These are phyloP conservation scores for Dendrothele bispora DNA, from an alignment of 768 basidiomycete species.

Conservation along the genomic window DNA sequence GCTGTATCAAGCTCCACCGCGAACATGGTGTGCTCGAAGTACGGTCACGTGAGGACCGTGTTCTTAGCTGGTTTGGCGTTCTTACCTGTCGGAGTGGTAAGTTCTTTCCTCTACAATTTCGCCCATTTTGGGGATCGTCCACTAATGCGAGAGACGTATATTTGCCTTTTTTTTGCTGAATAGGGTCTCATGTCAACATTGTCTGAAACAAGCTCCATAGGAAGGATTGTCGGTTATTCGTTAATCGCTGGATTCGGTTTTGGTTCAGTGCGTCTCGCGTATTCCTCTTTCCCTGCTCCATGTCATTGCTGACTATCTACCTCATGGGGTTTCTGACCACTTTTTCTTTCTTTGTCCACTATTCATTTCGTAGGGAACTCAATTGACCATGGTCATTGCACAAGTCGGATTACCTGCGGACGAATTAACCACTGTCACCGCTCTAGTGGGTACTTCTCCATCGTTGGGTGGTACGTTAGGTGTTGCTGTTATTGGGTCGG, in stretches of 20 bases:
- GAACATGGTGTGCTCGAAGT: conserved; percentile 14
- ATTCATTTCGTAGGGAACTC: conserved; percentile 16
- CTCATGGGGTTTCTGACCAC: too few relatives aligned
- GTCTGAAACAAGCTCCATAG: conserved; percentile 19
- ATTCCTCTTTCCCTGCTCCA: neutral
- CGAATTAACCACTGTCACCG: conserved; percentile 24
- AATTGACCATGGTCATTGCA: conserved; percentile 21
- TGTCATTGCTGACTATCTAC: too few relatives aligned
- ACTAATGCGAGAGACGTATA: too few relatives aligned
- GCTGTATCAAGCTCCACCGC: conserved; percentile 17
- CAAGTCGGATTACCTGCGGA: conserved; percentile 22
- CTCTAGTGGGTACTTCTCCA: conserved; percentile 18
- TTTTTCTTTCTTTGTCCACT: too few relatives aligned
- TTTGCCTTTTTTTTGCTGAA: neutral
- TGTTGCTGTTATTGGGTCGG: conserved; percentile 23
- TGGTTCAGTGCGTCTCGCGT: conserved; percentile 18
- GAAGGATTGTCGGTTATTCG: conserved; percentile 20
- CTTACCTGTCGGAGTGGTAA: conserved; percentile 21
- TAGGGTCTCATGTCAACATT: conserved; percentile 24
- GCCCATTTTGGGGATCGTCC: too few relatives aligned
- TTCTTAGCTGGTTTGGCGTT: conserved; percentile 13
- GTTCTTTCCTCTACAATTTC: conserved; percentile 6
- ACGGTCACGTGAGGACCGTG: conserved; percentile 12
- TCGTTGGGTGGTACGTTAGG: conserved; percentile 23
- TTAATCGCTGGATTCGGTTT: conserved; percentile 22